Conservation (phyloP, 169 alveolate genomes). For the Sarcocystis neurona region DNA sequence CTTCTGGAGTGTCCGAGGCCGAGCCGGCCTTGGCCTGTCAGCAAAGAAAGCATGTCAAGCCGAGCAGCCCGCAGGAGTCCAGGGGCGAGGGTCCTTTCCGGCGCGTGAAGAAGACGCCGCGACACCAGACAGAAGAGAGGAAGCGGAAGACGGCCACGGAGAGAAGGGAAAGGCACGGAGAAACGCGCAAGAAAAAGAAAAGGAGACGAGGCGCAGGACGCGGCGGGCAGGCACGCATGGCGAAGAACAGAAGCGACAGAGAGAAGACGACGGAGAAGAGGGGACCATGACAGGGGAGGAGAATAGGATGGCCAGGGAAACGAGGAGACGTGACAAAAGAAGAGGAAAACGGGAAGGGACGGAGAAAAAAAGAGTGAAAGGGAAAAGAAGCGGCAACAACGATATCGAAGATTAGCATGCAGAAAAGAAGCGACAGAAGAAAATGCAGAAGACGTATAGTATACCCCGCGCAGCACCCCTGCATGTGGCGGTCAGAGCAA, state of each 20-base stretch:
- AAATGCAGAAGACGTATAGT: no score
- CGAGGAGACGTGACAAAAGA: background rate
- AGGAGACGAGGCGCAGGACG: slow-evolving; percentile 6
- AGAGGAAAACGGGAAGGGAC: background rate
- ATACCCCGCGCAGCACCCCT: no score
- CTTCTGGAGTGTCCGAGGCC: slow-evolving; percentile 80
- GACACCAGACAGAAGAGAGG: background rate
- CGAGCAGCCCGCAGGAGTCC: background rate
- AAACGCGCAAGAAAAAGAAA: slow-evolving; percentile 17
- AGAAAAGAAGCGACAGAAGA: no score
- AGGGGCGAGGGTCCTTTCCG: background rate
- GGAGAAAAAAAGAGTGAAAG: background rate
- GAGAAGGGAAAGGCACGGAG: background rate
- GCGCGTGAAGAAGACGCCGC: no score
- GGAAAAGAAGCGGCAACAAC: background rate
- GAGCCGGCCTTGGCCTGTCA: slow-evolving; percentile 78
- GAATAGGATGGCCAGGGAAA: background rate
- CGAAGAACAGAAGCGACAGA: background rate
- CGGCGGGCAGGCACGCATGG: background rate
- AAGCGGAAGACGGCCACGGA: background rate
- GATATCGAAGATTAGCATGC: background rate
- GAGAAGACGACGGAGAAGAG: background rate
- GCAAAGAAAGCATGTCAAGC: background rate
- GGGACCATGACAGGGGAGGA: background rate
- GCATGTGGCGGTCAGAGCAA: no score